phyloP scores from a whole-genome alignment of 2,329 filamentous ascomycete species.

The Aaosphaeria pasadenensis region DNA sequence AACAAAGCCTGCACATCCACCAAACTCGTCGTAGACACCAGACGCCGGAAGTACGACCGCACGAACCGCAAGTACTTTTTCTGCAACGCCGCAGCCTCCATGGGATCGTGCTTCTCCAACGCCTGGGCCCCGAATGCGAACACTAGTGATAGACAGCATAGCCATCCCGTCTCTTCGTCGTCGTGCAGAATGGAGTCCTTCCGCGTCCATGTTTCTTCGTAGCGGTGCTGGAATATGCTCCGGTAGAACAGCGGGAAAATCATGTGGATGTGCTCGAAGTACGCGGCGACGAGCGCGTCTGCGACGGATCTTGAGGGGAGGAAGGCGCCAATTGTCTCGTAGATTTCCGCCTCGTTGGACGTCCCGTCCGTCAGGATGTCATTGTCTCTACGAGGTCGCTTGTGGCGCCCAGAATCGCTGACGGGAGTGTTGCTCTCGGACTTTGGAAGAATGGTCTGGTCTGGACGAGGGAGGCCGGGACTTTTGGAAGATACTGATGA shows the following conservation, averaged over 20 bases:
- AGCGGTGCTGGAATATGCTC: slow-evolving; percentile 38
- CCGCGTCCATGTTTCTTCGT: slow-evolving; percentile 39
- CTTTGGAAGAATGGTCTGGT: not conserved
- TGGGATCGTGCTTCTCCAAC: slow-evolving; percentile 29
- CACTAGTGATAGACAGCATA: slow-evolving; percentile 42
- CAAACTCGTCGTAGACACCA: slow-evolving; percentile 38
- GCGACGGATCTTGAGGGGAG: slow-evolving; percentile 36
- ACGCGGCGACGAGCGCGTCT: slow-evolving; percentile 39
- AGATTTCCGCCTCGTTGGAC: not conserved
- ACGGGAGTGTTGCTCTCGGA: not conserved
- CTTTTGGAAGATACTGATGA: not conserved
- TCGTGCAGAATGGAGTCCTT: slow-evolving; percentile 15
- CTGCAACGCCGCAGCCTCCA: slow-evolving; percentile 15
- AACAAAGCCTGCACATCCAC: slow-evolving; percentile 44
- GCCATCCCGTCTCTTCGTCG: slow-evolving; percentile 41
- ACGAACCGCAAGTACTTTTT: slow-evolving; percentile 25
- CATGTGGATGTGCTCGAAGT: slow-evolving; percentile 40
- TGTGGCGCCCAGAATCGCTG: not conserved
- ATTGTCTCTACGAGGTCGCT: not conserved
- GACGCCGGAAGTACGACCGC: slow-evolving; percentile 33
- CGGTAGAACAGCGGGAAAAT: slow-evolving; percentile 41
- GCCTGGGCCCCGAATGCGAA: slow-evolving; percentile 42
- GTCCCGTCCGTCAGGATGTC: not conserved
- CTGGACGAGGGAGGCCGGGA: not conserved
- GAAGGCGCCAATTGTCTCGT: slow-evolving; percentile 12